A percentile compares a stretch with the other conserved stretches of the same genome.
Evolutionary conservation across 352 stramenopile genomes (phyloP).

Genomic region (Blastocystis sp.): DNA sequence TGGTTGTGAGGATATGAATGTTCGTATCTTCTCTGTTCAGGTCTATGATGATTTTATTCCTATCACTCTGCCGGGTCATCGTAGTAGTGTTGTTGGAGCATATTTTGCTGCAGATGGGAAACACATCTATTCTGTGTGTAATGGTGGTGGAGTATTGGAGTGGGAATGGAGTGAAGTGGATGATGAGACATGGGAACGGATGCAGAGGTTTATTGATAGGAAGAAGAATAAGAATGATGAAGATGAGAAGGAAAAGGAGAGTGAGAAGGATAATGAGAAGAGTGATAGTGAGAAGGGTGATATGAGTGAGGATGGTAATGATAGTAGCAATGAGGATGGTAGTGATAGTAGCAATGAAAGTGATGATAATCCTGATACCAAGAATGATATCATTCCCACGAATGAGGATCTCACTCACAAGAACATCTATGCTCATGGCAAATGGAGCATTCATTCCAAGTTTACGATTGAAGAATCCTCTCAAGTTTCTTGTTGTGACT

Average conservation of each 20-base stretch:
- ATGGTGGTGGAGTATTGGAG: slow-evolving; percentile 77
- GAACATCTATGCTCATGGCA: slow-evolving; percentile 66
- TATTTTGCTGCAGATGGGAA: slow-evolving; percentile 76
- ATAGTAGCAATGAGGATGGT: slow-evolving; percentile 66
- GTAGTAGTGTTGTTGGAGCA: slow-evolving; percentile 75
- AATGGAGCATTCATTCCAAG: slow-evolving; percentile 78
- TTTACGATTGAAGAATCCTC: slow-evolving; percentile 70
- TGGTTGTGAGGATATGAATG: slow-evolving; percentile 77
- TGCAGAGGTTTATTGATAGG: slow-evolving; percentile 20
- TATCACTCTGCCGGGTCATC: slow-evolving; percentile 79
- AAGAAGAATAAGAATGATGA: slow-evolving; percentile 24
- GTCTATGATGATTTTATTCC: slow-evolving; percentile 73
- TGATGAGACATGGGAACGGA: neutral
- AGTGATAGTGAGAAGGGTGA: neutral
- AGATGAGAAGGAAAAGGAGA: slow-evolving; percentile 10
- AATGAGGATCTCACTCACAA: neutral
- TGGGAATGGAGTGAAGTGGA: slow-evolving; percentile 70
- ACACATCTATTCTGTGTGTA: slow-evolving; percentile 76
- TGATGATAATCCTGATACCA: slow-evolving; percentile 66
- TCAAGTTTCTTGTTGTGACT: slow-evolving; percentile 70
- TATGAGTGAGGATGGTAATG: slow-evolving; percentile 59
- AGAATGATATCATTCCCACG: neutral
- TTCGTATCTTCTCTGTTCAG: slow-evolving; percentile 76
- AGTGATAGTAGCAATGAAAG: slow-evolving; percentile 62
- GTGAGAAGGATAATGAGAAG: slow-evolving; percentile 45